Conservation (phyloP, 1,284 basidiomycete genomes). For the Marasmius oreades region DNA sequence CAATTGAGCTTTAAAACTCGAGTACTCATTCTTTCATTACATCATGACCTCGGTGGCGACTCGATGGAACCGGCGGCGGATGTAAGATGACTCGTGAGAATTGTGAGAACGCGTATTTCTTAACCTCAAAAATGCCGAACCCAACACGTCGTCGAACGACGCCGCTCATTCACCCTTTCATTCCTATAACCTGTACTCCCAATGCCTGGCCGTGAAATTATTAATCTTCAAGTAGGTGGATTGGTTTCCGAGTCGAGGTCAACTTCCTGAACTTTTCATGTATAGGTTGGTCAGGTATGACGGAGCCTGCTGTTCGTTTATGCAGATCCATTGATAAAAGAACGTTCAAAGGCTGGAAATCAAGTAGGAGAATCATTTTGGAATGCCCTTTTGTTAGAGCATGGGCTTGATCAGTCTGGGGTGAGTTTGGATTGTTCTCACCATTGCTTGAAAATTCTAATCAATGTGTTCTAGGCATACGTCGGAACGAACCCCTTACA, state of each 20-base stretch:
- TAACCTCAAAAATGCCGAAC: not conserved
- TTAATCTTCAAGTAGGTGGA: not conserved
- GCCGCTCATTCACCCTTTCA: not conserved
- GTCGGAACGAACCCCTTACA: conserved; percentile 40
- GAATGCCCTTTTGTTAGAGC: conserved; percentile 76
- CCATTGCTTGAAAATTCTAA: not conserved
- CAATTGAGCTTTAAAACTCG: too few relatives aligned
- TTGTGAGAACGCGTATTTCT: too few relatives aligned
- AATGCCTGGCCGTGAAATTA: conserved; percentile 3
- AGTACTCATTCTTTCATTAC: too few relatives aligned
- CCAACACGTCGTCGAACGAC: not conserved
- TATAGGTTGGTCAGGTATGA: not conserved
- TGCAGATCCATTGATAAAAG: conserved; percentile 8
- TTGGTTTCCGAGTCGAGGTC: not conserved
- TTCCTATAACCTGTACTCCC: not conserved
- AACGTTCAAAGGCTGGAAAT: conserved; percentile 54
- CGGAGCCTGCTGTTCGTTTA: not conserved
- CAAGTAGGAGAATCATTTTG: conserved; percentile 80
- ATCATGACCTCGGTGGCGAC: too few relatives aligned
- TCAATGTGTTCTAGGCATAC: conserved; percentile 30
- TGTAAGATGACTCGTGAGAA: too few relatives aligned
- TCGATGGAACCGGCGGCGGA: too few relatives aligned
- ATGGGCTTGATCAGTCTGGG: conserved; percentile 69
- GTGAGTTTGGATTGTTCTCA: conserved; percentile 37
- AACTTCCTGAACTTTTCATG: not conserved